These are phyloP conservation scores for Clitopilus hobsonii DNA, from an alignment of 768 basidiomycete species.

Conservation along the genomic window DNA sequence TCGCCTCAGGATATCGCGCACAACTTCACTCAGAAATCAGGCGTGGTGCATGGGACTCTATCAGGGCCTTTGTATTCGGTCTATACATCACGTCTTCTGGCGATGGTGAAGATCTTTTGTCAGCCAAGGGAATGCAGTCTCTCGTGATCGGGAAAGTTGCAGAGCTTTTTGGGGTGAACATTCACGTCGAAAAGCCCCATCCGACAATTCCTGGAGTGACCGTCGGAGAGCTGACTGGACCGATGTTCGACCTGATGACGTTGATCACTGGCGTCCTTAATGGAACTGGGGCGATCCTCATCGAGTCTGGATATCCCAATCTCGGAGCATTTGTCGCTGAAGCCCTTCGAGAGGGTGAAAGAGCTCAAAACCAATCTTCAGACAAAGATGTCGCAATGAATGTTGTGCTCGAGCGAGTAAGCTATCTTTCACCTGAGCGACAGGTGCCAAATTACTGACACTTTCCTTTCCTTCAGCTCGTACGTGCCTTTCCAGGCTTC, in stretches of 20 bases:
- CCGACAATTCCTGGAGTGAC: conserved; percentile 62
- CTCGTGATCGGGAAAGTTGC: conserved; percentile 57
- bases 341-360: conserved; percentile 52
- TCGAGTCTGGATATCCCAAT: conserved; percentile 55
- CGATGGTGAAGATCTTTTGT: conserved; percentile 55
- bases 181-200: conserved; percentile 72
- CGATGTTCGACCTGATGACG: conserved; percentile 66
- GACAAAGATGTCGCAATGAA: conserved; percentile 41
- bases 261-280: conserved; percentile 59
- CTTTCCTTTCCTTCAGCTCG: conserved; percentile 46
- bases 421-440: conserved; percentile 10
- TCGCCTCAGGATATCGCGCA: conserved; percentile 76
- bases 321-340: conserved; percentile 75
- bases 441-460: no score
- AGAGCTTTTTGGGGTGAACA: conserved; percentile 52
- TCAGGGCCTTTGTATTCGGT: conserved; percentile 68
- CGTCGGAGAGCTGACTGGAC: conserved; percentile 75
- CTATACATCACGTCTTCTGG: conserved; percentile 63
- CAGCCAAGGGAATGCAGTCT: conserved; percentile 59
- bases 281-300: conserved; percentile 68
- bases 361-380: conserved; percentile 20
- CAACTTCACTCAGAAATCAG: conserved; percentile 68
- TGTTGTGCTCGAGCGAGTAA: conserved; percentile 58
- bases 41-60: conserved; percentile 81
- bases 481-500: conserved; percentile 76